Evolutionary conservation across 2,329 filamentous ascomycete species (phyloP).

Genomic region (Botryotinia globosa): DNA sequence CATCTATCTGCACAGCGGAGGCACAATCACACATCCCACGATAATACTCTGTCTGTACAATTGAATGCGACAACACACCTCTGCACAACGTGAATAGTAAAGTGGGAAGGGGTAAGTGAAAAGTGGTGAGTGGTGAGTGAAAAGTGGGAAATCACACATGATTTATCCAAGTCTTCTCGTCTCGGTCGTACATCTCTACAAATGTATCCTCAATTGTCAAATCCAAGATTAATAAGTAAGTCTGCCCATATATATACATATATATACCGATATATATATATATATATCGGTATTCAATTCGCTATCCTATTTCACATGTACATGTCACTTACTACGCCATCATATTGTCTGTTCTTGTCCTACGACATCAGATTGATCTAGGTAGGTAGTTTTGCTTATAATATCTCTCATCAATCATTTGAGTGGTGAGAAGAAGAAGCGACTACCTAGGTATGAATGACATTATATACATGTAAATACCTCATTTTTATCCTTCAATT

Average conservation of each 20-base stretch:
- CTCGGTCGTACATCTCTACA: neutral
- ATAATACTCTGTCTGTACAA: neutral
- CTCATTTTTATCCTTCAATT: neutral
- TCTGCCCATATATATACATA: too few relatives aligned
- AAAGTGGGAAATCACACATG: neutral
- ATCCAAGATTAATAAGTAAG: neutral
- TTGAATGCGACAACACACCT: neutral
- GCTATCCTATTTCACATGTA: neutral
- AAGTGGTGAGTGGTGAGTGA: neutral
- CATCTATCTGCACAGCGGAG: neutral
- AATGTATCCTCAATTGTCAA: neutral
- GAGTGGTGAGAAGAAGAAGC: neutral
- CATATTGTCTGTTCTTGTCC: neutral
- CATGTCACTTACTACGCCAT: neutral
- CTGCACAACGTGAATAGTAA: neutral
- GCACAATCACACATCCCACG: neutral
- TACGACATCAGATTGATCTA: neutral
- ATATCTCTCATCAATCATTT: neutral
- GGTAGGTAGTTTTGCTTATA: neutral
- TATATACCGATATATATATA: neutral
- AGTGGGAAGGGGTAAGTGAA: neutral
- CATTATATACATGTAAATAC: neutral
- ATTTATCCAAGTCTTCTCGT: neutral
- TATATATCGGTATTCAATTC: neutral
- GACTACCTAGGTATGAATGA: neutral